Base-by-base conservation (phyloP, 345 rosid species). In the Citrus mangshanensis region DNA sequence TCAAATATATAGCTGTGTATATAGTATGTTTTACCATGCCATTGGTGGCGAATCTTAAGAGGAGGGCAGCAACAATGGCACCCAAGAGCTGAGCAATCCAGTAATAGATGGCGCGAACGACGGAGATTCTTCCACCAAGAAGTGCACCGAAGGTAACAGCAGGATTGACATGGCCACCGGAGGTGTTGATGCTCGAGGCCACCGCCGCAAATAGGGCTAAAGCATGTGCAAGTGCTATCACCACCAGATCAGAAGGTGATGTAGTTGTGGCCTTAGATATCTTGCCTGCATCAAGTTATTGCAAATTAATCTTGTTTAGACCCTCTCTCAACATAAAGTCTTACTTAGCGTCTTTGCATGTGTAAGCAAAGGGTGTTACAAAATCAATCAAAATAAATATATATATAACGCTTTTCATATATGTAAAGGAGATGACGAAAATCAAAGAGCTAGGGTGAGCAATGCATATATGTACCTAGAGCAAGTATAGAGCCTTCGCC, bases 41-140 rank as follows among this genome's bases (percentile, higher is more conserved):
- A 28, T 77, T 82, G 25, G 98, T 91, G 81, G 83, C 85, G 70
- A 92, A 86, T 88, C 87, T 86, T 73, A 93, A 68, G 79, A 91
- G 62, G 80, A 94, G 89, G 51, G 89, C 81, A 69, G 97, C 94
- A 4, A 89, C 65, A 35, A 89, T 60, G 55, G 97, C 87, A 35
- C 92, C 94, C 68, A 92, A 76, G 62, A 94, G 87, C 88, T 92
- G 97, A 86, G 94, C 97, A 68, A 89, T 51, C 95, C 95, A 92
- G 81, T 91, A 93, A 79, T 65, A 89, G 56, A 87, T 27, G 68
- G 93, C 93, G 7, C 92, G 89, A 46, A 93, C 42, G 13, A 91
- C 78, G 0, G 94, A 82, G 72, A 93, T 72, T 82, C 93, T 87
- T 40, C 97, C 95, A 19, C 97, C 94, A 10, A 92, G 72, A 13